Base-by-base conservation (phyloP, 2,329 filamentous ascomycete species). In the Aureobasidium sp. region DNA sequence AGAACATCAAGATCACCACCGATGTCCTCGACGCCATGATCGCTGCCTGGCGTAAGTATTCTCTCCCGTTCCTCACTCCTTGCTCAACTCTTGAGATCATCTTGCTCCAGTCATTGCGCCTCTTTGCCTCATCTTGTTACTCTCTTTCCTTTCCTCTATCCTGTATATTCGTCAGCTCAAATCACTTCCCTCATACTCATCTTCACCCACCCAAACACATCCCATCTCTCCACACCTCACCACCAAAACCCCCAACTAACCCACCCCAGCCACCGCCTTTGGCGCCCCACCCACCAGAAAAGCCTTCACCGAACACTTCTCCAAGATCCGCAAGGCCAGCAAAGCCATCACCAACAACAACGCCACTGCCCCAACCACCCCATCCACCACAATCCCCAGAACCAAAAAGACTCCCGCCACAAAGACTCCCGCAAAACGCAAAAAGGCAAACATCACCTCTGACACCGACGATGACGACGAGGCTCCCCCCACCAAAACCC, bases 381-480 rank as follows among this genome's bases (percentile, higher is more conserved):
- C 39, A 5, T 2, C 42, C n/a, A 2, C 37, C 22, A 8, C 20
- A 27, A 15, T 12, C 7, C 11, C 15, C 22, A 37, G 17, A 7
- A 44, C 15, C 9, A 61, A 6, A 8, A 51, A 53, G 37, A 45
- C 36, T 2, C 37, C 39, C 15, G 48, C 42, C 31, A n/a, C 27
- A 39, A 52, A 55, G n/a, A 17, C 48, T 20, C n/a, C 59, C 6
- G 25, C 36, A 5, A 61, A 51, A 29, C 37, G 59, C 59, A 51
- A 37, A 17, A 51, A 36, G 39, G 17, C 34, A 68, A 86, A 87
- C 71, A 83, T 80, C 27, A 75, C 74, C 3, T 76, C 74, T 0
- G 85, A 85, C 67, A 89, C 86, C 27, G 68, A 86, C 88, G 14
- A 84, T 72, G 29, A 84, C 62, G 64, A 82, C 78, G 17, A 42